Evolutionary conservation across 305 asterid genomes (phyloP), one percentile per base, ranked within the genome.

Genomic region (Fraxinus angustifolia): DNA sequence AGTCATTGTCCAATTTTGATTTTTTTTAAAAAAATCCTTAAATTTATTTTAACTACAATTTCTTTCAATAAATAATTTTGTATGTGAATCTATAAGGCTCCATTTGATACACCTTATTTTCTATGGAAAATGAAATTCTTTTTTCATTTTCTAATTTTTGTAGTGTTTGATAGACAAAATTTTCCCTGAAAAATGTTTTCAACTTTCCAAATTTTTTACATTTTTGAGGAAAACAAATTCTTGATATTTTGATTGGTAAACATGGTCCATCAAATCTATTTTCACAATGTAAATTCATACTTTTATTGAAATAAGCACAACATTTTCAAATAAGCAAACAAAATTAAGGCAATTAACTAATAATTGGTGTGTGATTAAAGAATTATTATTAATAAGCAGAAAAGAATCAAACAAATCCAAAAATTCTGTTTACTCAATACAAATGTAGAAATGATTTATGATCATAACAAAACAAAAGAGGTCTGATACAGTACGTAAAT

Each of bases 351-450:
- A 12, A 45, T 48, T 48, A 48, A 48, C 60, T 48, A 16, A 48
- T 5, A 48, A 48, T 14, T 48, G 19, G 19, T 3, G 2, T 16
- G 6, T 16, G 60, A 48, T 48, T 48, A 48, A 19, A 5, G 42
- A 30, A 14, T 17, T 26, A 5, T 23, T 80, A 75, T 84, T 74
- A 83, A 28, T 26, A 30, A 3, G 48, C 67, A 62, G 48, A 53
- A 38, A 86, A 84, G 85, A 87, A 87, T 85, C 23, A 82, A 81
- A 80, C 56, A 79, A 81, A 86, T 79, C 75, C 4, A 50, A 71
- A 31, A 7, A 19, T 31, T 76, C 40, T 80, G 38, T 34, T 34
- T 23, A 34, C 36, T 58, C 73, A 82, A 82, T 72, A 82, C 73
- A 67, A 23, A 23, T 23, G 34, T 62, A 23, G 72, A 7, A 62